Conservation (phyloP, 2,329 filamentous ascomycete genomes). For the Aurifilum marmelostoma region DNA sequence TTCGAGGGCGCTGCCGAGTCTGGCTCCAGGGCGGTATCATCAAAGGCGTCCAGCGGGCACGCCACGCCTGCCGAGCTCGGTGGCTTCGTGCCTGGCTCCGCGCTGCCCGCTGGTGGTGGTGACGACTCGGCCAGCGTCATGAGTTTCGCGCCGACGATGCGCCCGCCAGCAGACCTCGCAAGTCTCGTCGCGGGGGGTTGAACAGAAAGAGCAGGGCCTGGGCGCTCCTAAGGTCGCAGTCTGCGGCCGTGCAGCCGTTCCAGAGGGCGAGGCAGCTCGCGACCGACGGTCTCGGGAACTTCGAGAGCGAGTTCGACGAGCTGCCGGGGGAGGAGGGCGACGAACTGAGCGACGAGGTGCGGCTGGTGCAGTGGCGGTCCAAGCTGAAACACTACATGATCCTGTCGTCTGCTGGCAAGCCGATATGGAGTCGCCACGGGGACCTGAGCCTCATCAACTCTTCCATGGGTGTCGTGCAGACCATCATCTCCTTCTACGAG, state of each 20-base stretch:
- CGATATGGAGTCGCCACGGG: slow-evolving; percentile 94
- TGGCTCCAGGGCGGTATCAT: slow-evolving; percentile 16
- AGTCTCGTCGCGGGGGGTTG: slow-evolving; percentile 77
- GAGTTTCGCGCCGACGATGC: slow-evolving; percentile 67
- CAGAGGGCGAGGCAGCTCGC: slow-evolving; percentile 41
- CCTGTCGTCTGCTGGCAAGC: slow-evolving; percentile 92
- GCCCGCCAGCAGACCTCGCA: slow-evolving; percentile 71
- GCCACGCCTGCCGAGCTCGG: slow-evolving; percentile 42
- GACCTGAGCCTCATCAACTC: slow-evolving; percentile 87
- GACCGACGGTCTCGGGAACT: slow-evolving; percentile 62
- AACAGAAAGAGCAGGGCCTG: slow-evolving; percentile 70
- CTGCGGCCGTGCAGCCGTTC: slow-evolving; percentile 63
- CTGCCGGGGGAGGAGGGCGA: slow-evolving; percentile 61
- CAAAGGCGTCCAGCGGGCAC: slow-evolving; percentile 41
- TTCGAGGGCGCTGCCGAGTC: slow-evolving; percentile 48
- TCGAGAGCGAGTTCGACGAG: slow-evolving; percentile 77
- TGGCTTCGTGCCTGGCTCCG: slow-evolving; percentile 27
- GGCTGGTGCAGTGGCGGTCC: slow-evolving; percentile 79
- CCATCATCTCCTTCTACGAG: slow-evolving; percentile 96
- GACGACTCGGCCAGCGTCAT: slow-evolving; percentile 69
- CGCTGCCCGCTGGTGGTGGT: slow-evolving; percentile 50
- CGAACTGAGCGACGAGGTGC: slow-evolving; percentile 54
- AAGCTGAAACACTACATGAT: slow-evolving; percentile 98
- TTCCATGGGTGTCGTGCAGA: slow-evolving; percentile 94
- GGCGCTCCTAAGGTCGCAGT: slow-evolving; percentile 66